Evolutionary conservation across 2,329 filamentous ascomycete genomes (phyloP).

Genomic region (Ophiocordyceps sinensis): DNA sequence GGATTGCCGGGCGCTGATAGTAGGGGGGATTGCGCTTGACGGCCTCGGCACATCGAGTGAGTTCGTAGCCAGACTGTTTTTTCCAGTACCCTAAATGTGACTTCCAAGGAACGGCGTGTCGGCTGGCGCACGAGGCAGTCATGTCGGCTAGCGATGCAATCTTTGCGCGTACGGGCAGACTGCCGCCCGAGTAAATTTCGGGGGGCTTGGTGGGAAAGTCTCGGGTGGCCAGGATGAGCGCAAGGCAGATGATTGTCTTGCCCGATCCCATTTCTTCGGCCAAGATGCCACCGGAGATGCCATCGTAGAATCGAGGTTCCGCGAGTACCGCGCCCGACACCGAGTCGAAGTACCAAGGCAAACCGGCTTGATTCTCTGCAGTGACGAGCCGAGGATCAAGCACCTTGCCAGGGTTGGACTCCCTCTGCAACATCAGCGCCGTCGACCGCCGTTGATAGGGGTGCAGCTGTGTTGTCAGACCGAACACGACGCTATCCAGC

Average conservation of each 20-base stretch:
- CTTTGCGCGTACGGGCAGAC: conserved; percentile 22
- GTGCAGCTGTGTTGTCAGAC: conserved; percentile 53
- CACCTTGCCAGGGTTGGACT: conserved; percentile 46
- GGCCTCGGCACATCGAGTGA: conserved; percentile 36
- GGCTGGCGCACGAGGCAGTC: conserved; percentile 55
- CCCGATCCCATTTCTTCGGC: conserved; percentile 72
- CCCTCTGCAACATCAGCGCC: conserved; percentile 72
- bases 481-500: conserved; percentile 35
- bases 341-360: conserved; percentile 55
- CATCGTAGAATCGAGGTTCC: conserved; percentile 60
- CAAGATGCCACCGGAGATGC: conserved; percentile 59
- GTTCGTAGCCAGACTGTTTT: conserved; percentile 30
- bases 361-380: conserved; percentile 44
- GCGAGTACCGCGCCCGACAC: conserved; percentile 46
- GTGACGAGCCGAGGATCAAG: conserved; percentile 60
- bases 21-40: conserved; percentile 43
- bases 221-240: conserved; percentile 62
- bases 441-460: conserved; percentile 69
- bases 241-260: conserved; percentile 78
- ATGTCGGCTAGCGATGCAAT: conserved; percentile 59
- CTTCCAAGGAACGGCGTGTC: conserved; percentile 57
- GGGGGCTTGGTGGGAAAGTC: conserved; percentile 53
- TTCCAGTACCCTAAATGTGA: conserved; percentile 41
- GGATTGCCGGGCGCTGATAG: conserved; percentile 39
- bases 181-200: conserved; percentile 34